Base-by-base conservation (phyloP, 441 rosid genomes). In the Kokia cookei region DNA sequence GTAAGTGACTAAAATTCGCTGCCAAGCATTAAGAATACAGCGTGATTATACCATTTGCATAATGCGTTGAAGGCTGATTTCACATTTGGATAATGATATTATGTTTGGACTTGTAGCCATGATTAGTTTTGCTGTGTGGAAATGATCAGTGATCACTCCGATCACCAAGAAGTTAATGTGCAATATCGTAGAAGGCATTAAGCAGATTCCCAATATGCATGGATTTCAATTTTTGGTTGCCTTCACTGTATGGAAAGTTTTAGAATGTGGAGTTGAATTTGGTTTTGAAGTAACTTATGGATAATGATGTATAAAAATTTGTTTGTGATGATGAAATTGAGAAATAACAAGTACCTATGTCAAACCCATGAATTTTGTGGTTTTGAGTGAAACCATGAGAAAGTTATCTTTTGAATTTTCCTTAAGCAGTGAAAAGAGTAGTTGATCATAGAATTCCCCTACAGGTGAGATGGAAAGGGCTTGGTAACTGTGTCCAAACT, bases 1-100 rank as follows among this genome's bases (percentile, higher is more conserved):
- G 99, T 95, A 72, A 80, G 90, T 82, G 3, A 43, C 11, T 54
- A 63, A 26, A 26, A 27, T 12, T 6, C 32, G 24, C 72, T 37
- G 69, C 17, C 64, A 35, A 69, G 47, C 47, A 17, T 32, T 51
- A 35, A 27, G 43, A 67, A 15, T 48, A 4, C 29, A 67, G 9
- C 26, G 11, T 48, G 43, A 5, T 24, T 65, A 45, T 45, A 27
- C 45, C 43, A 29, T 50, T 14, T 17, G 27, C n/a, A 29, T n/a
- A 29, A 51, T 68, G 13, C 4, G 12, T 26, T 47, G 57, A 47
- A 12, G 53, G 27, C 43, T 29, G 45, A 50, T 15, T 68, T 68
- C 26, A n/a, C 4, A 32, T 50, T 68, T 68, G 59, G 32, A 19
- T n/a, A 27, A 29, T 26, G 3, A 13, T 26, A 48, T 45, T 26